Evolutionary conservation across 441 rosid genomes (phyloP).

Genomic region (Monsonia emarginata): DNA sequence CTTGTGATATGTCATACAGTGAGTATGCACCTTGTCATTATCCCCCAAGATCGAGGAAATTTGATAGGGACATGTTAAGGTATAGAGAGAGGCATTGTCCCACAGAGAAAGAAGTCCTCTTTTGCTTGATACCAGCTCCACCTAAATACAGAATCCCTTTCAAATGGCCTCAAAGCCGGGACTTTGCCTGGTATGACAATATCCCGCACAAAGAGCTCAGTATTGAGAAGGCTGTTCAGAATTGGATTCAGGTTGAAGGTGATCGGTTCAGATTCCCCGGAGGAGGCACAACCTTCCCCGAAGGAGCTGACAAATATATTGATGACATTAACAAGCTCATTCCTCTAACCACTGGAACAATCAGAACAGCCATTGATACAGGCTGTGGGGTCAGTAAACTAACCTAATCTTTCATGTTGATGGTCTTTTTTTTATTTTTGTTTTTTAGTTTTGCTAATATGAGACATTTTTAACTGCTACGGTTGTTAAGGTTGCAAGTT

Average conservation of each 20-base stretch:
- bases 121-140: neutral
- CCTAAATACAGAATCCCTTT: slow-evolving; percentile 46
- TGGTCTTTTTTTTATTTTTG: neutral
- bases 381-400: slow-evolving; percentile 77
- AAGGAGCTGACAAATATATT: slow-evolving; percentile 80
- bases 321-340: slow-evolving; percentile 68
- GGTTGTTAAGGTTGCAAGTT: slow-evolving; percentile 71
- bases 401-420: neutral
- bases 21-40: neutral
- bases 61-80: neutral
- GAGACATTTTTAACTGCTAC: neutral
- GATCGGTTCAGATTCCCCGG: slow-evolving; percentile 90
- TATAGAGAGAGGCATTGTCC: neutral
- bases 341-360: slow-evolving; percentile 58
- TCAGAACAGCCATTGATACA: slow-evolving; percentile 86
- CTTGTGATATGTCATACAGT: neutral
- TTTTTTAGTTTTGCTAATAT: neutral
- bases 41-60: neutral
- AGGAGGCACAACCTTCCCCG: slow-evolving; percentile 95
- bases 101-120: neutral
- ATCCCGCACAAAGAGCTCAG: slow-evolving; percentile 93
- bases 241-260: slow-evolving; percentile 74
- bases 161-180: slow-evolving; percentile 55
- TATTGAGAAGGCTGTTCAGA: slow-evolving; percentile 84
- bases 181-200: slow-evolving; percentile 41